Percentiles rank a stretch among this genome's conserved stretches.
Evolutionary conservation across 2,329 filamentous ascomycete species (phyloP).

Genomic region (Saccharata proteae): DNA sequence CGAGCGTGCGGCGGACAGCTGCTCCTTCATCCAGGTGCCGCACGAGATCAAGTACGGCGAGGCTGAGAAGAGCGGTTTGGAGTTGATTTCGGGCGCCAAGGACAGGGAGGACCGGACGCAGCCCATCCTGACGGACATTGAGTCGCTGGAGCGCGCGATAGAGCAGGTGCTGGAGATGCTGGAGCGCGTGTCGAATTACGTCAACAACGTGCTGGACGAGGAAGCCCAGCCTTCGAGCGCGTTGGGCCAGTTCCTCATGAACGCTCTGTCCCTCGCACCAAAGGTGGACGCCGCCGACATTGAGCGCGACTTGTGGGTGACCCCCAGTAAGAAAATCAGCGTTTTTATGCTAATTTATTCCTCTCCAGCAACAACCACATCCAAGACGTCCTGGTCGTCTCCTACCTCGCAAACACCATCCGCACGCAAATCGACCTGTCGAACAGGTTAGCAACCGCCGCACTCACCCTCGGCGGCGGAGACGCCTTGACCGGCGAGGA

Average conservation of each 20-base stretch:
- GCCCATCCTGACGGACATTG: conserved; percentile 73
- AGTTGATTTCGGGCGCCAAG: conserved; percentile 73
- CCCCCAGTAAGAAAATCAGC: not conserved
- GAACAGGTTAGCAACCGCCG: conserved; percentile 69
- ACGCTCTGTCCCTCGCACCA: conserved; percentile 80
- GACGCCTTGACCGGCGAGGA: conserved; percentile 24
- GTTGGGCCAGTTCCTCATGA: conserved; percentile 89
- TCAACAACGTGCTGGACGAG: conserved; percentile 88
- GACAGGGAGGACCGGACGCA: conserved; percentile 63
- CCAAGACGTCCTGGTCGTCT: conserved; percentile 96
- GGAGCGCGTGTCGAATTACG: conserved; percentile 83
- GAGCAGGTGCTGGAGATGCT: conserved; percentile 82
- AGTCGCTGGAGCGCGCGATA: conserved; percentile 72
- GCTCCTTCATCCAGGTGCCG: conserved; percentile 93
- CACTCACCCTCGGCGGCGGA: conserved; percentile 35
- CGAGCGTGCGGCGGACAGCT: conserved; percentile 90
- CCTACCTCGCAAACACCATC: conserved; percentile 96
- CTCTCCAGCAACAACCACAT: conserved; percentile 80
- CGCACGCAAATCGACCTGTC: conserved; percentile 97
- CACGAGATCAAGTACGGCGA: conserved; percentile 88
- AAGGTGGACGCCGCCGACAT: conserved; percentile 88
- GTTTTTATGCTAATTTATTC: conserved; percentile 18
- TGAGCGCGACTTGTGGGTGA: conserved; percentile 75
- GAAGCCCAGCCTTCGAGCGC: conserved; percentile 81
- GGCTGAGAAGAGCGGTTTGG: conserved; percentile 62